Evolutionary conservation across 2,329 filamentous ascomycete genomes (phyloP).

Genomic region (Leptographium wingfieldii): DNA sequence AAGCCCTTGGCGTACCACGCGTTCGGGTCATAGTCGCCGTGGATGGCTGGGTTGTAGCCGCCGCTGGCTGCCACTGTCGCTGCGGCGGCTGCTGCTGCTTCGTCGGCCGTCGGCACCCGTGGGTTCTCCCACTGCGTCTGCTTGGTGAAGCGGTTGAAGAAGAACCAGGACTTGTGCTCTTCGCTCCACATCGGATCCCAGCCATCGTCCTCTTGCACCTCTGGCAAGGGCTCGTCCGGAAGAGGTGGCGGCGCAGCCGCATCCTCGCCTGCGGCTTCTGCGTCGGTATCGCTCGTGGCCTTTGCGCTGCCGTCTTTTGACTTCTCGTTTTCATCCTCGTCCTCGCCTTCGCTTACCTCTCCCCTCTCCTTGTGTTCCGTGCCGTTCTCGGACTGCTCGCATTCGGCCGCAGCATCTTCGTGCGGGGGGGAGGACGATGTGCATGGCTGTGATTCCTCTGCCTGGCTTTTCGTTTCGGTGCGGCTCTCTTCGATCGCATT

Average conservation of each 20-base stretch:
- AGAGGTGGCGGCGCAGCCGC: slow-evolving; percentile 20
- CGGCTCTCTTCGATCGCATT: background rate
- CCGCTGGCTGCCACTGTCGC: slow-evolving; percentile 25
- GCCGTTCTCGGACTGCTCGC: background rate
- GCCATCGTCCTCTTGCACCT: slow-evolving; percentile 50
- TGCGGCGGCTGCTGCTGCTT: slow-evolving; percentile 16
- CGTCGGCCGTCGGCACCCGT: slow-evolving; percentile 42
- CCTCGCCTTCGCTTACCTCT: background rate
- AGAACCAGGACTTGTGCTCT: slow-evolving; percentile 58
- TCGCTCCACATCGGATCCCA: slow-evolving; percentile 73
- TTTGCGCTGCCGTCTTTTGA: background rate
- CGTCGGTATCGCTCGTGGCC: background rate
- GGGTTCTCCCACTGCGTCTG: slow-evolving; percentile 77
- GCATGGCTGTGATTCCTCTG: background rate
- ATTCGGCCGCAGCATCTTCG: background rate
- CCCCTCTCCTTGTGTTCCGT: background rate
- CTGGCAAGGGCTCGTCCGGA: slow-evolving; percentile 27
- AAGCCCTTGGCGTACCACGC: slow-evolving; percentile 72
- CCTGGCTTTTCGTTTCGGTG: background rate
- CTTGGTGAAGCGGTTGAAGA: slow-evolving; percentile 67
- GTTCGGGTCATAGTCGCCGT: slow-evolving; percentile 90
- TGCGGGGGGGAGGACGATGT: background rate
- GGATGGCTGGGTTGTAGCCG: slow-evolving; percentile 91
- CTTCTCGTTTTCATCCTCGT: background rate
- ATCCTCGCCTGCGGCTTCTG: background rate